Conservation (phyloP, 768 basidiomycete species). For the Cystobasidium tubakii region DNA sequence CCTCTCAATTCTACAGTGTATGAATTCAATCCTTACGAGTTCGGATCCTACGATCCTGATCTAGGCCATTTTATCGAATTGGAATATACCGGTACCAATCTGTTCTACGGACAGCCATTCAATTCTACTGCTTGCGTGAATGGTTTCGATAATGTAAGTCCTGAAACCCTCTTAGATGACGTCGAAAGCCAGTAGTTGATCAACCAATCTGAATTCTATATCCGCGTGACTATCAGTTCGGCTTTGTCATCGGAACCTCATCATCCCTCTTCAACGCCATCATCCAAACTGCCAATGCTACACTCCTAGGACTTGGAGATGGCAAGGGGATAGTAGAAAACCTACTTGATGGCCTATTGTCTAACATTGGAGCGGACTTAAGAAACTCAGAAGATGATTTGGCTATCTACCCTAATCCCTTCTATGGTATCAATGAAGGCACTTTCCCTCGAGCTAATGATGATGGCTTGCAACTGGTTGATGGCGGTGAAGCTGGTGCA, state of each 20-base stretch:
- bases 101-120: conserved; percentile 58
- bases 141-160: conserved; percentile 65
- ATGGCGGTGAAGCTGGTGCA: conserved; percentile 65
- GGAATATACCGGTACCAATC: conserved; percentile 59
- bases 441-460: conserved; percentile 59
- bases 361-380: conserved; percentile 41
- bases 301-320: conserved; percentile 46
- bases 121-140: conserved; percentile 62
- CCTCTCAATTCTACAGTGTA: conserved; percentile 42
- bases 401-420: conserved; percentile 49
- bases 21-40: conserved; percentile 43
- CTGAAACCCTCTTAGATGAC: no score
- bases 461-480: conserved; percentile 61
- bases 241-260: conserved; percentile 70
- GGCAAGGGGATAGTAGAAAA: conserved; percentile 43
- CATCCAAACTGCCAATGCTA: conserved; percentile 38
- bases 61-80: conserved; percentile 61
- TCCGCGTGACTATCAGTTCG: conserved; percentile 41
- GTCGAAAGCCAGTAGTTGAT: not conserved
- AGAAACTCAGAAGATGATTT: conserved; percentile 46
- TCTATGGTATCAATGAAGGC: conserved; percentile 52
- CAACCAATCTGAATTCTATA: no score
- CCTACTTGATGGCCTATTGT: conserved; percentile 46
- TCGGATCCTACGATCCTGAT: conserved; percentile 68
- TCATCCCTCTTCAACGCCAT: conserved; percentile 50